phyloP scores from a whole-genome alignment of 2,329 filamentous ascomycete genomes.

The Raffaelea ambrosiae region DNA sequence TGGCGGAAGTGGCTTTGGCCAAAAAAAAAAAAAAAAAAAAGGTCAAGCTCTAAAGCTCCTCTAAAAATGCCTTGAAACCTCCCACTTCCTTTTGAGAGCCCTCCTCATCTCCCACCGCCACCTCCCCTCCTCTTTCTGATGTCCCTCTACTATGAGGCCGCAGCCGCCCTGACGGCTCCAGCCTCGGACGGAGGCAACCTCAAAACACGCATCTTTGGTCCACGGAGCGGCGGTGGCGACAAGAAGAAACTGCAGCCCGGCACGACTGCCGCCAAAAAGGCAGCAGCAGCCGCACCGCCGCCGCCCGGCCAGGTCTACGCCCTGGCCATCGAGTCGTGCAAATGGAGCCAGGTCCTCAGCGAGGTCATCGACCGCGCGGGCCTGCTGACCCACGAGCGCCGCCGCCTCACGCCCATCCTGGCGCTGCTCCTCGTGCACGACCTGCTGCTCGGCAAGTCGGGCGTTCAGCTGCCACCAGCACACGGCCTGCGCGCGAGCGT shows the following conservation, averaged over 20 bases:
- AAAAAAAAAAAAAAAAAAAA: no score
- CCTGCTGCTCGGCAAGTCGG: slow-evolving; percentile 68
- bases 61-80: no score
- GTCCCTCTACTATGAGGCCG: slow-evolving; percentile 94
- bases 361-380: slow-evolving; percentile 81
- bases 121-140: slow-evolving; percentile 37
- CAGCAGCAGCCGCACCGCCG: slow-evolving; percentile 31
- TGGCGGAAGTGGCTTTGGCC: no score
- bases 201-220: slow-evolving; percentile 75
- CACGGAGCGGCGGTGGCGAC: slow-evolving; percentile 32
- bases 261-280: not conserved
- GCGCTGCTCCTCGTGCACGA: slow-evolving; percentile 82
- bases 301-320: slow-evolving; percentile 79
- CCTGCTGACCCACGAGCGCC: slow-evolving; percentile 60
- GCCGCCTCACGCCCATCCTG: slow-evolving; percentile 63
- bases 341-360: slow-evolving; percentile 81
- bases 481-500: slow-evolving; percentile 72
- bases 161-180: slow-evolving; percentile 58
- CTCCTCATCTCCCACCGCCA: no score
- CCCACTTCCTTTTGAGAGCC: no score
- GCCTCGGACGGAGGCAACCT: slow-evolving; percentile 69
- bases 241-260: not conserved
- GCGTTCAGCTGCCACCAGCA: slow-evolving; percentile 69
- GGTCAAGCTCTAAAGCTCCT: no score
- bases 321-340: slow-evolving; percentile 74